Conservation (phyloP, 2,329 filamentous ascomycete genomes). For the Colletotrichum salicis region DNA sequence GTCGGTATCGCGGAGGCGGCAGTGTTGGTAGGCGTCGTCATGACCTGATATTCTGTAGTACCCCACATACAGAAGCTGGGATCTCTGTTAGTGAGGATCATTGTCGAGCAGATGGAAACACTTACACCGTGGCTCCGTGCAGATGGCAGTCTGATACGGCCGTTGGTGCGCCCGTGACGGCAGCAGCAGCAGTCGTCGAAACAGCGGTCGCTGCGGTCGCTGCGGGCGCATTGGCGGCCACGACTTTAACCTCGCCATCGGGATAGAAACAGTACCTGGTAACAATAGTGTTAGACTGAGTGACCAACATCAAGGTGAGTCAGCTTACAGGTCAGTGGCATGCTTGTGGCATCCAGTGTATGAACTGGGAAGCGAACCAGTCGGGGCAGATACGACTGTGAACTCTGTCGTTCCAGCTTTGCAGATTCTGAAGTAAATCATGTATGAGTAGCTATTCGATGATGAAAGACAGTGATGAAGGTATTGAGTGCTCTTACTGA, state of each 20-base stretch:
- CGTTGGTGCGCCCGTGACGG: slow-evolving; percentile 41
- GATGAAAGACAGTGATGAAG: background rate
- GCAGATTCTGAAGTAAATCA: slow-evolving; percentile 14
- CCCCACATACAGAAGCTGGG: slow-evolving; percentile 57
- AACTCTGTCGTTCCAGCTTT: slow-evolving; percentile 33
- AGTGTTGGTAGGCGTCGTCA: slow-evolving; percentile 56
- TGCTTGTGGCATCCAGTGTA: slow-evolving; percentile 63
- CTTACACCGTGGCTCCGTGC: slow-evolving; percentile 53
- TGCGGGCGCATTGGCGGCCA: slow-evolving; percentile 38
- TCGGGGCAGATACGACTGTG: slow-evolving; percentile 26
- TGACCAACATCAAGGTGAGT: background rate
- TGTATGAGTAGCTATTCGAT: background rate
- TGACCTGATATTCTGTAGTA: slow-evolving; percentile 54
- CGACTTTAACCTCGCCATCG: slow-evolving; percentile 54
- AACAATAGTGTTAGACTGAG: background rate
- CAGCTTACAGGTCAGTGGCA: slow-evolving; percentile 57
- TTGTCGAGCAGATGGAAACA: background rate
- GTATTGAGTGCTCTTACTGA: slow-evolving; percentile 20
- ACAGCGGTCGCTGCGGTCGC: slow-evolving; percentile 33
- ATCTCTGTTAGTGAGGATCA: slow-evolving; percentile 12
- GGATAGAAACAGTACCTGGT: slow-evolving; percentile 56
- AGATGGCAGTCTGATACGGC: slow-evolving; percentile 55
- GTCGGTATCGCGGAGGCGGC: slow-evolving; percentile 66
- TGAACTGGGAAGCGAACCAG: slow-evolving; percentile 41
- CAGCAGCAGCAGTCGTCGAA: slow-evolving; percentile 8